Percentiles rank a stretch among this genome's conserved stretches.
These are phyloP conservation scores for Pyrenopolyporus hunteri DNA, from an alignment of 495 filamentous ascomycete species.

Conservation along the genomic window DNA sequence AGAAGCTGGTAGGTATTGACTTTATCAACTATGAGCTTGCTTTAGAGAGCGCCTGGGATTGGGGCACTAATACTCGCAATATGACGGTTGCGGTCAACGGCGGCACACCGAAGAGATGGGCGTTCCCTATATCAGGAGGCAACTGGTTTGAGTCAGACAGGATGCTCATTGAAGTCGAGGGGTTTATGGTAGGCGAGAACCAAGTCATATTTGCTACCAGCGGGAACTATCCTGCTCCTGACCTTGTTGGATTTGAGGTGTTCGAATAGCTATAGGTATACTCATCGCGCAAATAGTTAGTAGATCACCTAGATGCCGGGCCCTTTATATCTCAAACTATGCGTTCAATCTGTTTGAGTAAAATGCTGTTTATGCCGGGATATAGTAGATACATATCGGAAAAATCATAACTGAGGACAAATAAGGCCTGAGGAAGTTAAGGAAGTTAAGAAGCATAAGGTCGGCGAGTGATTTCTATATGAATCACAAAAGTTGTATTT, in stretches of 20 bases:
- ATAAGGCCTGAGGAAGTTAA: too few relatives aligned
- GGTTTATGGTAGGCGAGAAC: conserved; percentile 50
- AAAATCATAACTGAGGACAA: too few relatives aligned
- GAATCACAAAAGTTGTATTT: too few relatives aligned
- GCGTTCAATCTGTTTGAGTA: too few relatives aligned
- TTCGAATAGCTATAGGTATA: conserved; percentile 30
- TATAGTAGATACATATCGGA: too few relatives aligned
- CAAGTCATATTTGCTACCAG: conserved; percentile 30
- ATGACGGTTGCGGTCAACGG: conserved; percentile 55
- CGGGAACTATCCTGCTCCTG: conserved; percentile 20
- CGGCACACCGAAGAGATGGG: conserved; percentile 48
- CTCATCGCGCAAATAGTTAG: too few relatives aligned
- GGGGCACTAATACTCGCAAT: conserved; percentile 54
- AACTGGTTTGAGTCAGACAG: conserved; percentile 59
- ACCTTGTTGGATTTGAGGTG: conserved; percentile 38
- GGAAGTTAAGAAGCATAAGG: too few relatives aligned
- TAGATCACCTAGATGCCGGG: too few relatives aligned
- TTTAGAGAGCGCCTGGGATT: conserved; percentile 49
- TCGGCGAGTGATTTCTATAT: too few relatives aligned
- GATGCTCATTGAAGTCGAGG: conserved; percentile 51
- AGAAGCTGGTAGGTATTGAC: conserved; percentile 53
- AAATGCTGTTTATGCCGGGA: too few relatives aligned
- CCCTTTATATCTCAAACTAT: too few relatives aligned
- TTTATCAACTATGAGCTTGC: conserved; percentile 61
- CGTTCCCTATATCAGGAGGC: conserved; percentile 55